Evolutionary conservation across 2,329 filamentous ascomycete species (phyloP).

Genomic region (Xylaria sp.): DNA sequence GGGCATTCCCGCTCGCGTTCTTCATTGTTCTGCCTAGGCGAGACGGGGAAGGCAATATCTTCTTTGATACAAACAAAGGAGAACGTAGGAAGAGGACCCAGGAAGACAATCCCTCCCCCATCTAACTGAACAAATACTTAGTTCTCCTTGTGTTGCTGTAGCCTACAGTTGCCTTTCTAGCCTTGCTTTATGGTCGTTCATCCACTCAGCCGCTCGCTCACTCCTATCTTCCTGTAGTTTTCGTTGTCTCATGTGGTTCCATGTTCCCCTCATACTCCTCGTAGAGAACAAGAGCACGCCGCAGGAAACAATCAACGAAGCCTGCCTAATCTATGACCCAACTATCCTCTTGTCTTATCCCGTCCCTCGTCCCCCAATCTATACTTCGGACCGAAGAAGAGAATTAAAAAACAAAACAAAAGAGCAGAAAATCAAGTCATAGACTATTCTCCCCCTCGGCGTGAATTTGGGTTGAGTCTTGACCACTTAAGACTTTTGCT

Average conservation of each 20-base stretch:
- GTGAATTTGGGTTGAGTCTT: constrained; percentile 40
- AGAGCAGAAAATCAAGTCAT: constrained; percentile 21
- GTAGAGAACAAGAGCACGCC: constrained; percentile 34
- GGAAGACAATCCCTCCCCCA: constrained; percentile 35
- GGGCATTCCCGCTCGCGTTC: constrained; percentile 16
- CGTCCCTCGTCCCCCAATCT: constrained; percentile 26
- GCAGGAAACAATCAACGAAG: constrained; percentile 36
- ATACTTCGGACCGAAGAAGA: constrained; percentile 23
- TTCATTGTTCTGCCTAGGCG: constrained; percentile 36
- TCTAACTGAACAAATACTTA: constrained; percentile 38
- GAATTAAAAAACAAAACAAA: constrained; percentile 1
- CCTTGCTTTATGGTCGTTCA: constrained; percentile 20
- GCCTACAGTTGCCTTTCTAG: constrained; percentile 21
- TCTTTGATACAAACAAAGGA: constrained; percentile 39
- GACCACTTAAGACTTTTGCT: constrained; percentile 40
- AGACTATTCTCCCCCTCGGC: constrained; percentile 22
- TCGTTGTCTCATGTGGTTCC: constrained; percentile 35
- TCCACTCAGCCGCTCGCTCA: constrained; percentile 16
- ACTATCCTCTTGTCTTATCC: constrained; percentile 40
- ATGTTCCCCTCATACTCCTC: constrained; percentile 15
- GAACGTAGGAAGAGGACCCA: constrained; percentile 23
- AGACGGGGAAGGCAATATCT: constrained; percentile 13
- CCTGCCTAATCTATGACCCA: constrained; percentile 30
- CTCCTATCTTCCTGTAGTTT: constrained; percentile 30
- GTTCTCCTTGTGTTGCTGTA: constrained; percentile 29